Percentiles rank a stretch among this genome's conserved stretches.
Evolutionary conservation across 768 basidiomycete species (phyloP).

Genomic region (Mycena latifolia): DNA sequence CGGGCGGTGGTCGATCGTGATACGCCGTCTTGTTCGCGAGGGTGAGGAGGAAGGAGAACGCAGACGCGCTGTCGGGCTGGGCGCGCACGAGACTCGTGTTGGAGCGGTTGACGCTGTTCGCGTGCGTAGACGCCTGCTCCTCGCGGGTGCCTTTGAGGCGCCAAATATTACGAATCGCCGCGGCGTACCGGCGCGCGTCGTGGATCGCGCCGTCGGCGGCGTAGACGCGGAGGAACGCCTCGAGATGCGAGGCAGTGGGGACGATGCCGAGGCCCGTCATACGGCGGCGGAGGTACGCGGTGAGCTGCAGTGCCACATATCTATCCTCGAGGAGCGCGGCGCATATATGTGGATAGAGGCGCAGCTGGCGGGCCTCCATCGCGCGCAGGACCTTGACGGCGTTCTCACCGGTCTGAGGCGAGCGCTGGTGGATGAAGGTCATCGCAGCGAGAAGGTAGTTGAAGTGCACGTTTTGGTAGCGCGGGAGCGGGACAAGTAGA

Average conservation of each 20-base stretch:
- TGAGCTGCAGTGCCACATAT: constrained; percentile 63
- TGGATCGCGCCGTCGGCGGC: constrained; percentile 58
- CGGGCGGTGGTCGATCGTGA: constrained; percentile 11
- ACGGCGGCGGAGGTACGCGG: constrained; percentile 57
- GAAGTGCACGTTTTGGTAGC: constrained; percentile 51
- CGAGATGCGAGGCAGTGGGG: constrained; percentile 58
- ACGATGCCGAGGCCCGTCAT: constrained; percentile 55
- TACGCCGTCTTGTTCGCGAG: constrained; percentile 38
- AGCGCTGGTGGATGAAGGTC: constrained; percentile 54
- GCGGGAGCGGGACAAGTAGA: constrained; percentile 47
- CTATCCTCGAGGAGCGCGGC: constrained; percentile 60
- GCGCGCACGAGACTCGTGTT: constrained; percentile 59
- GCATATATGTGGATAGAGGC: constrained; percentile 57
- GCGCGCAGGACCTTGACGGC: constrained; percentile 56
- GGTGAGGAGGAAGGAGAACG: constrained; percentile 59
- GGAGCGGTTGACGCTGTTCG: constrained; percentile 45
- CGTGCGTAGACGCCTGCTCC: constrained; percentile 3
- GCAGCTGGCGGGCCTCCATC: constrained; percentile 61
- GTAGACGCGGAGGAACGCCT: constrained; percentile 62
- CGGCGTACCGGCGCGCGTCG: constrained; percentile 54
- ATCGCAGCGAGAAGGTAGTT: constrained; percentile 68
- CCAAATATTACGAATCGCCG: constrained; percentile 47
- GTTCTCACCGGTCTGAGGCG: constrained; percentile 52
- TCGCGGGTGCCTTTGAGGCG: background rate
- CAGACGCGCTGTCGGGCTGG: constrained; percentile 56